These are phyloP conservation scores for Hydrangea macrophylla DNA, from an alignment of 148 eudicot genomes.

Conservation along the genomic window DNA sequence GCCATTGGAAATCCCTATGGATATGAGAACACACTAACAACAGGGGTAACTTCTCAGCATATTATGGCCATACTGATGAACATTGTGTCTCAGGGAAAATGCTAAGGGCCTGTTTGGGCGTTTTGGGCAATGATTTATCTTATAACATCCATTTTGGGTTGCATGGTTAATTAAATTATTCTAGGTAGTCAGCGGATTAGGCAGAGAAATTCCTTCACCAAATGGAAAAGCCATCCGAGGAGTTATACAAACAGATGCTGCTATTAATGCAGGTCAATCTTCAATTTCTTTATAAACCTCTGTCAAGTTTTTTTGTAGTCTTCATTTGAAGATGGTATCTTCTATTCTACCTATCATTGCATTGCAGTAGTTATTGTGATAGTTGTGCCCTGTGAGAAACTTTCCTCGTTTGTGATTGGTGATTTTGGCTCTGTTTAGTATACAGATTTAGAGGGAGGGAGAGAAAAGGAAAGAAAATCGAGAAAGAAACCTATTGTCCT, in stretches of 20 bases:
- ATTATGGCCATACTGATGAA: neutral
- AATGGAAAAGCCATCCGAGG: conserved; percentile 93
- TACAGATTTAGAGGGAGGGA: too few relatives aligned
- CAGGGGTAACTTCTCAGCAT: conserved; percentile 61
- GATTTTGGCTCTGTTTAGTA: too few relatives aligned
- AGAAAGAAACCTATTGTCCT: too few relatives aligned
- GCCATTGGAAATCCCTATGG: conserved; percentile 97
- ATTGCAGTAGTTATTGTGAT: neutral
- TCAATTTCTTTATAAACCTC: neutral
- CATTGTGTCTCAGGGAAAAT: neutral
- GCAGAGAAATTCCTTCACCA: conserved; percentile 95
- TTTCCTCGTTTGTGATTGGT: too few relatives aligned
- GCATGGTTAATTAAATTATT: conserved; percentile 6
- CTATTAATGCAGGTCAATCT: conserved; percentile 77
- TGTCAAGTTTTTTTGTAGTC: neutral
- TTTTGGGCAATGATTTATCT: neutral
- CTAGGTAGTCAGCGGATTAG: conserved; percentile 95
- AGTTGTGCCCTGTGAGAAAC: too few relatives aligned
- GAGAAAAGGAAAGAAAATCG: too few relatives aligned
- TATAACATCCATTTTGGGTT: neutral
- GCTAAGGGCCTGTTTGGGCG: neutral
- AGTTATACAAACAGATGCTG: conserved; percentile 98
- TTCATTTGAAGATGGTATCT: neutral
- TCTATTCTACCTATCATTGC: neutral
- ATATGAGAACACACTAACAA: conserved; percentile 83